These are phyloP conservation scores for Picea engelmannii DNA, from an alignment of 83 land plant genomes.

Conservation along the genomic window DNA sequence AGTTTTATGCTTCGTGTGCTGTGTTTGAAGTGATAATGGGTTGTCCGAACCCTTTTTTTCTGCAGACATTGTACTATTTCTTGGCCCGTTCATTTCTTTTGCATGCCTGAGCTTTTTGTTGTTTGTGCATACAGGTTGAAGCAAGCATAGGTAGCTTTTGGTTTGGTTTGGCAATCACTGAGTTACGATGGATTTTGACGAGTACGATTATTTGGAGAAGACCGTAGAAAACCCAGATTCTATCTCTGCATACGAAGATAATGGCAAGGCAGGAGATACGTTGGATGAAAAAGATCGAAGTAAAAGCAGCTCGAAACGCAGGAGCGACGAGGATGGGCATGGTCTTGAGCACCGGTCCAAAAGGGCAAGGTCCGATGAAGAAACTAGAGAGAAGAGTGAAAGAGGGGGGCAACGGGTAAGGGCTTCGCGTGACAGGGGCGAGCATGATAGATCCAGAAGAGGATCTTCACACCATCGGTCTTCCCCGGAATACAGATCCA, in stretches of 20 bases:
- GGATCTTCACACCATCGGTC: conserved; percentile 19
- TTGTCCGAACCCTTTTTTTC: too few relatives aligned
- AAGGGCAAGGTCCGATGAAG: conserved; percentile 41
- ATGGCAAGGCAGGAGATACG: conserved; percentile 26
- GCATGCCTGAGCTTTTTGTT: too few relatives aligned
- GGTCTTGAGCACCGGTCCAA: conserved; percentile 24
- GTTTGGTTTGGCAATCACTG: too few relatives aligned
- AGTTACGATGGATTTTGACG: conserved; percentile 89
- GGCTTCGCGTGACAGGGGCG: conserved; percentile 20
- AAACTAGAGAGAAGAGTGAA: conserved; percentile 29
- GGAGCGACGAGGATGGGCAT: conserved; percentile 29
- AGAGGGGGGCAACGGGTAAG: conserved; percentile 26
- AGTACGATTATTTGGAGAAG: conserved; percentile 97
- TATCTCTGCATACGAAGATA: conserved; percentile 11
- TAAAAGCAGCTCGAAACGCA: conserved; percentile 31
- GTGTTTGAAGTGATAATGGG: too few relatives aligned
- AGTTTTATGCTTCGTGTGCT: too few relatives aligned
- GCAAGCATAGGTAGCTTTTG: too few relatives aligned
- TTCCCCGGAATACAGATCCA: conserved; percentile 24
- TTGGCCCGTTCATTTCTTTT: too few relatives aligned
- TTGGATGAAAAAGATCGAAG: conserved; percentile 37
- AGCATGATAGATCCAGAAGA: conserved; percentile 24
- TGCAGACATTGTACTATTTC: too few relatives aligned
- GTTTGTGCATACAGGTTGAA: too few relatives aligned
- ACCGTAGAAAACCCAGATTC: conserved; percentile 69